A percentile compares a stretch with the other conserved stretches of the same genome.
Evolutionary conservation across 2,329 filamentous ascomycete genomes (phyloP).

Genomic region (Cadophora luteo-olivacea): DNA sequence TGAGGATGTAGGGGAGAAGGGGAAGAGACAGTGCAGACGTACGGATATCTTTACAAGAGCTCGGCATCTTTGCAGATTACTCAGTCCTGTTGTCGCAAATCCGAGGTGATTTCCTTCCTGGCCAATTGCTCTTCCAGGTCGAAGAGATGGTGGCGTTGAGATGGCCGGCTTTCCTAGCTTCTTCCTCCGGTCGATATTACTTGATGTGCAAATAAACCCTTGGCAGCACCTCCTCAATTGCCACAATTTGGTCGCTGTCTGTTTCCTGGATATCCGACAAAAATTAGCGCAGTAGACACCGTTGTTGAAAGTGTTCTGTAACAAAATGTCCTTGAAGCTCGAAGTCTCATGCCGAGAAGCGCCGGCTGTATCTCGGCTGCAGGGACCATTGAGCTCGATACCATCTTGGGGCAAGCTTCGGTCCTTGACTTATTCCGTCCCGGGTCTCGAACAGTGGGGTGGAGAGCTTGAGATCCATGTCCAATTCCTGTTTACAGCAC

Average conservation of each 20-base stretch:
- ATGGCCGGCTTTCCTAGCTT: neutral
- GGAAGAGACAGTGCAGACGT: constrained; percentile 49
- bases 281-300: no score
- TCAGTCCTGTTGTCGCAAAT: neutral
- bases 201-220: no score
- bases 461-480: constrained; percentile 2
- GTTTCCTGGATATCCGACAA: no score
- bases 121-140: constrained; percentile 17
- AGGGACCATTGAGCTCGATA: neutral
- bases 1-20: constrained; percentile 1
- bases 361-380: neutral
- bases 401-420: neutral
- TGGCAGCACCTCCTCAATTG: no score
- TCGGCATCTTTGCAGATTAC: constrained; percentile 69
- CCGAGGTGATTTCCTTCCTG: neutral
- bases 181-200: neutral
- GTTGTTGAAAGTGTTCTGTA: neutral
- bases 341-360: neutral
- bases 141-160: constrained; percentile 15
- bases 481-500: neutral
- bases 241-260: no score
- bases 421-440: neutral
- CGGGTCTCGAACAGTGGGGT: neutral
- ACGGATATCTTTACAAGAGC: constrained; percentile 97
- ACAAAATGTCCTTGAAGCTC: neutral